Conservation (phyloP, 1,139 yeast genomes). For the Eremothecium sinecaudum region DNA sequence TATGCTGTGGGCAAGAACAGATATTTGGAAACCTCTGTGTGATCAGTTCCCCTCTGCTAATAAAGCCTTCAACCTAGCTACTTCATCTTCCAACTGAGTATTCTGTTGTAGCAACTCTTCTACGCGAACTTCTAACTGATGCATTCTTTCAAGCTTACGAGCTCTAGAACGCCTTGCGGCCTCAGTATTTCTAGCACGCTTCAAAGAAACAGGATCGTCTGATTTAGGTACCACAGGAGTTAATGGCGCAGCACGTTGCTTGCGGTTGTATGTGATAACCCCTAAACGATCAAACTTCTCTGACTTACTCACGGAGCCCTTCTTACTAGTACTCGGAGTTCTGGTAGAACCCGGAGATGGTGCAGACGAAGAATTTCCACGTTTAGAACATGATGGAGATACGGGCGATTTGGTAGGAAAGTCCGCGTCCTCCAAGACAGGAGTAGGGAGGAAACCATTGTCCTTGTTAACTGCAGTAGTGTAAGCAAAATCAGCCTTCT, state of each 20-base stretch:
- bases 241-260: slow-evolving; percentile 51
- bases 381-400: neutral
- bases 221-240: slow-evolving; percentile 54
- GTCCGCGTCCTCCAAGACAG: neutral
- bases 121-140: slow-evolving; percentile 70
- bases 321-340: neutral
- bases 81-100: slow-evolving; percentile 47
- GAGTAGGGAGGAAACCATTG: neutral
- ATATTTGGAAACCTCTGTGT: no score
- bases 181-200: slow-evolving; percentile 92
- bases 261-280: slow-evolving; percentile 53
- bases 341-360: neutral
- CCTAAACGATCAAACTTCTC: slow-evolving; percentile 51
- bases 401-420: neutral
- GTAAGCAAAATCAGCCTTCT: neutral
- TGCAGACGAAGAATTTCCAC: neutral
- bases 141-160: slow-evolving; percentile 81
- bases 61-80: slow-evolving; percentile 44
- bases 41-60: slow-evolving; percentile 25
- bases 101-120: slow-evolving; percentile 52
- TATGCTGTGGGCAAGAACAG: no score
- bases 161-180: slow-evolving; percentile 96
- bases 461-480: neutral
- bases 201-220: slow-evolving; percentile 58
- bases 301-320: slow-evolving; percentile 3